Base-by-base conservation (phyloP, 1,284 basidiomycete species). In the Inonotus obliquus region DNA sequence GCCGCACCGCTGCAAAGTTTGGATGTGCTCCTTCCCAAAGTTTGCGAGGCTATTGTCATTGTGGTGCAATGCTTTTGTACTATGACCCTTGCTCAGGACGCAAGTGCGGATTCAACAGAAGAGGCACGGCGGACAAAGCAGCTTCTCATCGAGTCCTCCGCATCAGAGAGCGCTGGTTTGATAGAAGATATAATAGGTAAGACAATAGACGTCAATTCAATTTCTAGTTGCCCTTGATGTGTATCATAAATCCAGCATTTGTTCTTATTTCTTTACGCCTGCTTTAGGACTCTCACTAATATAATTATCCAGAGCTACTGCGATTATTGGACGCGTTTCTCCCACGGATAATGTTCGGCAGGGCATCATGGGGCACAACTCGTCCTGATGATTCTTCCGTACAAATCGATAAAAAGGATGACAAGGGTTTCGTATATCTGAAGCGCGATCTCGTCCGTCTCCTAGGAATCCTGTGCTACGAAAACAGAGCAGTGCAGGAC, bases 371-470 rank as follows among this genome's bases (percentile, higher is more conserved):
- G 52, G 59, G 63, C 44, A 60, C 52, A 4, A 39, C 53, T 10
- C 59, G 60, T 85, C 14, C 55, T 65, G 48, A 62, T 71, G 29
- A 25, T 35, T 32, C 67, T 73, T 49, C 64, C 56, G 19, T 51
- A 59, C 25, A 53, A 44, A 57, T 64, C 47, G 64, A 54, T 32
- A 56, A 54, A 45, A 56, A 67, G 4, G 80, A 82, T 49, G 70
- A 74, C 38, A 77, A 78, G n/a, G 90, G 89, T 0, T 92, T 96
- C 69, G 78, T 81, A 1, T 91, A 91, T 69, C 77, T 95, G 61
- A 94, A 94, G 74, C 81, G 91, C 54, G 89, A 92, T 72, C 79
- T 96, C 23, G 90, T 94, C 17, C 86, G 91, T 29, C 76, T 95
- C 11, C 76, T 96, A 21, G 91, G 89, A 1, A 82, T 92, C 58